A percentile compares a stretch with the other conserved stretches of the same genome.
phyloP scores from a whole-genome alignment of 2,329 filamentous ascomycete species.

The Cladophialophora immunda region DNA sequence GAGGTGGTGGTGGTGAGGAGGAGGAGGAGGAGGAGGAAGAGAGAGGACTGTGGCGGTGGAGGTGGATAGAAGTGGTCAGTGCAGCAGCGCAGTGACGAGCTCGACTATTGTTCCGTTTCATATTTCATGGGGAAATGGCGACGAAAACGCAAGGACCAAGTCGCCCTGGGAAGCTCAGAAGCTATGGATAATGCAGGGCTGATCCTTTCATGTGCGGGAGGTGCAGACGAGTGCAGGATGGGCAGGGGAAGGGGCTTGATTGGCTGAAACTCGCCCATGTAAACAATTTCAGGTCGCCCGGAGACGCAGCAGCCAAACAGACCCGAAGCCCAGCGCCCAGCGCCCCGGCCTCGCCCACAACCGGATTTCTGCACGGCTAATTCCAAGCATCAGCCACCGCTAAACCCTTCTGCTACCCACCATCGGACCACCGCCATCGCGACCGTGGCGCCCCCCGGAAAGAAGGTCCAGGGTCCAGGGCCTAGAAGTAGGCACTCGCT shows the following conservation, averaged over 20 bases:
- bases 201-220: neutral
- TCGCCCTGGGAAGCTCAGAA: neutral
- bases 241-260: constrained; percentile 1
- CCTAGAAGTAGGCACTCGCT: neutral
- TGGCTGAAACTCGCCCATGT: constrained; percentile 7
- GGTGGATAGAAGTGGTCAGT: neutral
- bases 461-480: neutral
- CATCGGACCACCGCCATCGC: constrained; percentile 11
- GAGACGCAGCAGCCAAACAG: neutral
- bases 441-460: neutral
- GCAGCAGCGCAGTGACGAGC: constrained; percentile 1
- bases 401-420: constrained; percentile 8
- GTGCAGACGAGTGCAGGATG: too few species aligned
- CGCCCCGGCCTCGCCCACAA: constrained; percentile 1
- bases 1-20: too few species aligned
- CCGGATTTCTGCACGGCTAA: constrained; percentile 4
- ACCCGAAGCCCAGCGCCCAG: neutral
- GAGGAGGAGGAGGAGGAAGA: neutral
- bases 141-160: constrained; percentile 9
- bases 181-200: constrained; percentile 5
- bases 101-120: neutral
- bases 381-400: constrained; percentile 18
- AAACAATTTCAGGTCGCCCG: constrained; percentile 10
- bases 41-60: neutral
- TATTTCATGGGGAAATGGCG: constrained; percentile 8